A percentile compares a stretch with the other conserved stretches of the same genome.
phyloP scores from a whole-genome alignment of 768 basidiomycete genomes.

The Suillus decipiens region DNA sequence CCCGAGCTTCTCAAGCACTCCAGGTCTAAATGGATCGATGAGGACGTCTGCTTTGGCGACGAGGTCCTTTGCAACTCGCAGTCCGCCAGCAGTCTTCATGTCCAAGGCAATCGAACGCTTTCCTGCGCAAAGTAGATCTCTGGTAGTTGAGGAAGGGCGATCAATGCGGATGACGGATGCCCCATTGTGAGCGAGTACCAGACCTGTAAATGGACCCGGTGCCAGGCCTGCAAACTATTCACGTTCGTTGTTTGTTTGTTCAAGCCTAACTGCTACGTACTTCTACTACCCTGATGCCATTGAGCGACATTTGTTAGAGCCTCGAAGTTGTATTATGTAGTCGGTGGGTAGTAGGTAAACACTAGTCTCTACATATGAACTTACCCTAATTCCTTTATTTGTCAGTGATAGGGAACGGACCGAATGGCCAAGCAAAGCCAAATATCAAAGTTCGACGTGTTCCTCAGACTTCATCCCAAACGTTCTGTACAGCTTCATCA shows the following conservation, averaged over 20 bases:
- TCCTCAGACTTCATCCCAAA: too few species aligned
- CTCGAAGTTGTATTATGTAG: background rate
- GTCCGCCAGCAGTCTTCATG: slow-evolving; percentile 61
- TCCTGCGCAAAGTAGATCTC: slow-evolving; percentile 63
- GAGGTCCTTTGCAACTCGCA: slow-evolving; percentile 55
- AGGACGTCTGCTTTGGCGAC: slow-evolving; percentile 72
- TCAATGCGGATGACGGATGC: slow-evolving; percentile 79
- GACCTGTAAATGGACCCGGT: slow-evolving; percentile 78
- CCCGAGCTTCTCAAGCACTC: slow-evolving; percentile 76
- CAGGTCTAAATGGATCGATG: slow-evolving; percentile 84
- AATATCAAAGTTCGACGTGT: too few species aligned
- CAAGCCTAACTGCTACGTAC: slow-evolving; percentile 19
- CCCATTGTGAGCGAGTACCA: slow-evolving; percentile 78
- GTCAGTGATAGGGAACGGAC: too few species aligned
- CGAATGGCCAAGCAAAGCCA: too few species aligned
- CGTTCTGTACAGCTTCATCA: too few species aligned
- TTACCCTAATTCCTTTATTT: too few species aligned
- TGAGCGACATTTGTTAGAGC: slow-evolving; percentile 42
- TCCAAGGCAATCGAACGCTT: slow-evolving; percentile 78
- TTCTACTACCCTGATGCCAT: slow-evolving; percentile 54
- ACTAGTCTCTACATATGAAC: too few species aligned
- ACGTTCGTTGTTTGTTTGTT: background rate
- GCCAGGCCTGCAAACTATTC: slow-evolving; percentile 78
- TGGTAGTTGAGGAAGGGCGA: slow-evolving; percentile 45
- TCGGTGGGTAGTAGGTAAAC: background rate